A percentile compares a stretch with the other conserved stretches of the same genome.
Evolutionary conservation across 2,329 filamentous ascomycete species (phyloP).

Genomic region (Fonsecaea nubica): DNA sequence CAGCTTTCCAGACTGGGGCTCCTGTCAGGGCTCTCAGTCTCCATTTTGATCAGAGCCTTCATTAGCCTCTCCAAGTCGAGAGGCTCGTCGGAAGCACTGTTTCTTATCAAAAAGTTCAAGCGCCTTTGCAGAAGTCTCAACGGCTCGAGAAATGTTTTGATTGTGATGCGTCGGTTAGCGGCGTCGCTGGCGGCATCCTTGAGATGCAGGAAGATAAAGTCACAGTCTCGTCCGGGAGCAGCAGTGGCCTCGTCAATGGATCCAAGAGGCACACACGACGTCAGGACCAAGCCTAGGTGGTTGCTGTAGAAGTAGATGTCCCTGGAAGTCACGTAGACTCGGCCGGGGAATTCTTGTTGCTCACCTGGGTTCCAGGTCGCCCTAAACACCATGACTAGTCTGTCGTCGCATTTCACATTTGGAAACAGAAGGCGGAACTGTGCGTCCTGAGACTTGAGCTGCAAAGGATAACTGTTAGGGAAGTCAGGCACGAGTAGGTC

Average conservation of each 20-base stretch:
- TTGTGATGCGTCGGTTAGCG: constrained; percentile 75
- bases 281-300: constrained; percentile 86
- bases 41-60: constrained; percentile 74
- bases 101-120: constrained; percentile 83
- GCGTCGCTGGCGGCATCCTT: constrained; percentile 67
- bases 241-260: constrained; percentile 87
- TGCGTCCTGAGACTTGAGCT: constrained; percentile 83
- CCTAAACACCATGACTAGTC: constrained; percentile 87
- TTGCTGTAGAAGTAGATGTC: constrained; percentile 97
- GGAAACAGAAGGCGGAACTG: constrained; percentile 95
- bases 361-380: constrained; percentile 85
- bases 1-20: constrained; percentile 86
- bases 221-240: constrained; percentile 86
- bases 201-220: constrained; percentile 87
- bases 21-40: constrained; percentile 63
- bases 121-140: constrained; percentile 80
- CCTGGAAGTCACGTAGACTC: constrained; percentile 84
- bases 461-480: constrained; percentile 78
- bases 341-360: constrained; percentile 77
- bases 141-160: constrained; percentile 93
- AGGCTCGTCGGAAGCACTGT: constrained; percentile 74
- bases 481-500: constrained; percentile 54
- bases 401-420: constrained; percentile 75
- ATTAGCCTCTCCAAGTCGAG: constrained; percentile 73
- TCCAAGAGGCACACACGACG: constrained; percentile 76